Evolutionary conservation across 1,284 basidiomycete genomes (phyloP).

Genomic region (Cutaneotrichosporon sp.): DNA sequence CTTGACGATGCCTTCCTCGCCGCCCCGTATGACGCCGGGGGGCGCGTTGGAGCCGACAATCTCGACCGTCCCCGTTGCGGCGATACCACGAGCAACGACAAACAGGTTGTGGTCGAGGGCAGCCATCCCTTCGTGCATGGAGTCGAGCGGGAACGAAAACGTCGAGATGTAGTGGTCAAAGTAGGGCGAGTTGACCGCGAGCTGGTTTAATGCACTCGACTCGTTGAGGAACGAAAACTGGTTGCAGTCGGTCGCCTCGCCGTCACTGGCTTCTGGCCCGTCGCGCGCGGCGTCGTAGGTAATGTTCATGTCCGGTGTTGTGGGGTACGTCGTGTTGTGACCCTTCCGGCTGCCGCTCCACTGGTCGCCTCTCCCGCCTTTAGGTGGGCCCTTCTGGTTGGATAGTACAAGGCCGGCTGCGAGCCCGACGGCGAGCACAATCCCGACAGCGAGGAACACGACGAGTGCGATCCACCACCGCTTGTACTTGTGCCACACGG

Average conservation of each 20-base stretch:
- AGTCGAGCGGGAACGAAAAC: slow-evolving; percentile 34
- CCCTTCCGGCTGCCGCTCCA: background rate
- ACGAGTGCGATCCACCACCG: slow-evolving; percentile 35
- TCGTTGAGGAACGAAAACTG: slow-evolving; percentile 35
- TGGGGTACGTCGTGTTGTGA: background rate
- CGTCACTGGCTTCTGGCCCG: slow-evolving; percentile 42
- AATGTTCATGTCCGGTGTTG: slow-evolving; percentile 29
- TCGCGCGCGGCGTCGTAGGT: slow-evolving; percentile 41
- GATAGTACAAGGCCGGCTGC: slow-evolving; percentile 31
- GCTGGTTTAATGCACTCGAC: slow-evolving; percentile 27
- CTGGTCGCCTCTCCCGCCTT: background rate
- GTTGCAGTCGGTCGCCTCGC: slow-evolving; percentile 42
- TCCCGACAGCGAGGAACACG: slow-evolving; percentile 30
- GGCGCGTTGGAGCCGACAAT: slow-evolving; percentile 46
- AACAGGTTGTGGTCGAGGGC: slow-evolving; percentile 26
- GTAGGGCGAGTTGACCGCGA: slow-evolving; percentile 17
- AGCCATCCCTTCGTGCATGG: slow-evolving; percentile 7
- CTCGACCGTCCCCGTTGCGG: slow-evolving; percentile 45
- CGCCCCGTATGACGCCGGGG: slow-evolving; percentile 32
- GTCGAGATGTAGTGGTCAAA: slow-evolving; percentile 28
- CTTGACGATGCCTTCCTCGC: slow-evolving; percentile 36
- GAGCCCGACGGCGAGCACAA: slow-evolving; percentile 42
- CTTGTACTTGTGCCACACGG: slow-evolving; percentile 36
- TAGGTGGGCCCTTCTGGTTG: background rate
- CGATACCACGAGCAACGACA: slow-evolving; percentile 46